Conservation (phyloP, 2,329 filamentous ascomycete species). For the Acephala macrosclerotiorum region DNA sequence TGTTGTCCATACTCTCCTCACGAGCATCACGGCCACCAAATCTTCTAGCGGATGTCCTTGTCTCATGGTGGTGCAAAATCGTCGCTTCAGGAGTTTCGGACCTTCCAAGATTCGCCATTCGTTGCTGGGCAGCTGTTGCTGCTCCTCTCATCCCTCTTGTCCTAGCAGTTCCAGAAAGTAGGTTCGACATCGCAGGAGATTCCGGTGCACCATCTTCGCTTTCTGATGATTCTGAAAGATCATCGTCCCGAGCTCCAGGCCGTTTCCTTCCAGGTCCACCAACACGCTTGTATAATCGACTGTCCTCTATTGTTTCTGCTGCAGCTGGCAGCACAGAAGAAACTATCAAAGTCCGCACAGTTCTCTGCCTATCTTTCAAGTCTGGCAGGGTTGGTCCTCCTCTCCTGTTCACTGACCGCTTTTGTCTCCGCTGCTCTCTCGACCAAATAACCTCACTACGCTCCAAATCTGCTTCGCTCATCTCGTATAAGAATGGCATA, state of each 20-base stretch:
- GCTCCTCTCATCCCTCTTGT: slow-evolving; percentile 90
- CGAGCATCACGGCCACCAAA: slow-evolving; percentile 68
- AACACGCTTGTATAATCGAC: slow-evolving; percentile 83
- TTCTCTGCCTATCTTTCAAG: slow-evolving; percentile 91
- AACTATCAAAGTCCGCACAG: slow-evolving; percentile 89
- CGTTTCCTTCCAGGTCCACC: slow-evolving; percentile 66
- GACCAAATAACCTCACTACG: slow-evolving; percentile 92
- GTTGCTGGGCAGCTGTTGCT: slow-evolving; percentile 83
- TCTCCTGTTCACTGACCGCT: slow-evolving; percentile 91
- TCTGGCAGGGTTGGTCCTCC: slow-evolving; percentile 95
- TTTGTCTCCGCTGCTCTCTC: slow-evolving; percentile 91
- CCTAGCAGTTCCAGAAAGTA: slow-evolving; percentile 77
- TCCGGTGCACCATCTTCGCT: slow-evolving; percentile 88
- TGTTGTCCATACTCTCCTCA: slow-evolving; percentile 79
- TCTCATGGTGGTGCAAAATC: slow-evolving; percentile 74
- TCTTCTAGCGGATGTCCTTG: slow-evolving; percentile 68
- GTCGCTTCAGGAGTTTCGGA: slow-evolving; percentile 89
- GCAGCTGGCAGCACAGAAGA: slow-evolving; percentile 92
- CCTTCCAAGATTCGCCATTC: slow-evolving; percentile 82
- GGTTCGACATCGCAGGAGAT: slow-evolving; percentile 79
- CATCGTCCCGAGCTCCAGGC: slow-evolving; percentile 58
- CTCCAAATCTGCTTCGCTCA: slow-evolving; percentile 89
- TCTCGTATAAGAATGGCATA: slow-evolving; percentile 90
- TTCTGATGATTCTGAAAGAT: slow-evolving; percentile 85
- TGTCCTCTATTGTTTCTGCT: slow-evolving; percentile 80